Percentiles rank a stretch among this genome's conserved stretches.
phyloP scores from a whole-genome alignment of 495 filamentous ascomycete genomes.

The Lepraria neglecta region DNA sequence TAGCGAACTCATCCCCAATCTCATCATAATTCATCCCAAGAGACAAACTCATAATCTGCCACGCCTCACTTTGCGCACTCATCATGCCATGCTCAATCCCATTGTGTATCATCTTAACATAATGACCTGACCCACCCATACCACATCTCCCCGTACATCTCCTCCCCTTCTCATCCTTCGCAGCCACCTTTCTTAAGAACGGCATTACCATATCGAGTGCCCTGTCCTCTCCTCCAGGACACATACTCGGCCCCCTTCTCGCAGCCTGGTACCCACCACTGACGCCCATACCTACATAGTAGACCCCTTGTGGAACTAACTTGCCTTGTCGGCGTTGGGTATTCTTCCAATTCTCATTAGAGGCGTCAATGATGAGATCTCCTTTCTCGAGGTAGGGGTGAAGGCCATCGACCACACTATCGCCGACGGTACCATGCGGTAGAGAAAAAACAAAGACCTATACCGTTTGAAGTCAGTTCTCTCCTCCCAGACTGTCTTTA shows the following conservation, averaged over 20 bases:
- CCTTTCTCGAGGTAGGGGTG: conserved; percentile 50
- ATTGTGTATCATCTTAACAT: conserved; percentile 75
- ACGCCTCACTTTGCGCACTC: conserved; percentile 55
- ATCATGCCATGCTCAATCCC: conserved; percentile 71
- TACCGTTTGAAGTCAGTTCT: no score
- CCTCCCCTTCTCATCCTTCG: conserved; percentile 50
- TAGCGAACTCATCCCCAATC: conserved; percentile 52
- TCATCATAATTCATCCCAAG: conserved; percentile 57
- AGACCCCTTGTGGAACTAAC: conserved; percentile 48
- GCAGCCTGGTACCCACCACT: conserved; percentile 65
- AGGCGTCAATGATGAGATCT: conserved; percentile 67
- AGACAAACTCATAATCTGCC: conserved; percentile 55
- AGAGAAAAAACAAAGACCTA: conserved; percentile 57
- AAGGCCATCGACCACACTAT: conserved; percentile 56
- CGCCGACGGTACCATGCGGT: conserved; percentile 62
- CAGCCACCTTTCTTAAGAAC: conserved; percentile 53
- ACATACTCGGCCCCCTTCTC: conserved; percentile 57
- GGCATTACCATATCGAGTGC: conserved; percentile 57
- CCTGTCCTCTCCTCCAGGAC: conserved; percentile 55
- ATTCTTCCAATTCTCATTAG: conserved; percentile 64
- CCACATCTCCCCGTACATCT: conserved; percentile 60
- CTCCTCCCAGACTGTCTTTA: no score
- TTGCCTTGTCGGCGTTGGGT: conserved; percentile 59
- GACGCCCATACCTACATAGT: conserved; percentile 64
- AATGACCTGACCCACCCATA: conserved; percentile 54